These are phyloP conservation scores for Aureobasidium sp. DNA, from an alignment of 2,329 filamentous ascomycete species.

Conservation along the genomic window DNA sequence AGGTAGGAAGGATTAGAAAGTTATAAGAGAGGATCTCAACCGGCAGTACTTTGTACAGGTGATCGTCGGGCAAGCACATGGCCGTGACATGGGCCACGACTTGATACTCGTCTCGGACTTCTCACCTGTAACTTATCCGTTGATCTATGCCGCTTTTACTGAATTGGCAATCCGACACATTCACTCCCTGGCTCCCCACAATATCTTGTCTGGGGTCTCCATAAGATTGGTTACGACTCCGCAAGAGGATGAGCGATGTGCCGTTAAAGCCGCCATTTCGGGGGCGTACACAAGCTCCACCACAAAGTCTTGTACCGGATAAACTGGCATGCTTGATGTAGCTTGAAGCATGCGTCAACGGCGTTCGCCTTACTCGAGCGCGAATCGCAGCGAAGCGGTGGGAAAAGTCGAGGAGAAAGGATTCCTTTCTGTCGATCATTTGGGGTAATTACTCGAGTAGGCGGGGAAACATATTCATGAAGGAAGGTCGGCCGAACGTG, in stretches of 20 bases:
- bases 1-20: neutral
- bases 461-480: neutral
- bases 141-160: neutral
- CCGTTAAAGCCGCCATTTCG: neutral
- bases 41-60: neutral
- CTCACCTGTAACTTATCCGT: neutral
- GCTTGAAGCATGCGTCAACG: slow-evolving; percentile 10
- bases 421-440: neutral
- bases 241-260: neutral
- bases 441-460: neutral
- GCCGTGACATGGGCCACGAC: slow-evolving; percentile 3
- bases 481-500: neutral
- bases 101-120: slow-evolving; percentile 1
- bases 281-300: neutral
- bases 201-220: neutral
- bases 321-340: slow-evolving; percentile 12
- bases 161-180: neutral
- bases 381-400: neutral
- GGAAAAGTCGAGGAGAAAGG: neutral
- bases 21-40: neutral
- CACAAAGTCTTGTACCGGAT: neutral
- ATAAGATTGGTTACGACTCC: neutral
- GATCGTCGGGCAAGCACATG: slow-evolving; percentile 2
- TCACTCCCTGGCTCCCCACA: neutral
- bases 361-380: neutral